Evolutionary conservation across 805 yeast genomes (phyloP), one percentile per base, ranked within the genome.

Genomic region (Zygoascus flipseniorum): DNA sequence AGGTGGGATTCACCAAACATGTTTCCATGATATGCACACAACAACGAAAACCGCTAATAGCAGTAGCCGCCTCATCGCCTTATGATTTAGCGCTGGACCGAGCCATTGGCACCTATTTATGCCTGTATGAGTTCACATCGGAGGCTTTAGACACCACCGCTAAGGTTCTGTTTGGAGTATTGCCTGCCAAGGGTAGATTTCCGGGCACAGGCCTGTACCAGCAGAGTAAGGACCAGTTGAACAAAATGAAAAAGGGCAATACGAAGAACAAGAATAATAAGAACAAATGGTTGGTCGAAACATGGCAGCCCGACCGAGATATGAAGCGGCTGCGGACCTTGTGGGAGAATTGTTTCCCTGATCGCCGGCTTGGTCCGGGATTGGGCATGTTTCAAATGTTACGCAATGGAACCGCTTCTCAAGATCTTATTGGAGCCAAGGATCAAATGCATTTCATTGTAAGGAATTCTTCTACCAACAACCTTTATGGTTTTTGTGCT

Each of bases 21-120:
- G 76, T 81, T 8, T 70, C 79, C 2, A 71, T 78, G 18, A 67
- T 80, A 14, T 81, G 86, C 62, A 78, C 80, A 9, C 66, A 20
- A 70, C 71, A 56, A 53, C 70, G 58, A 28, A 80, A 79, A 58
- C 85, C 84, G 4, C 67, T 81, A 60, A 71, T 81, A 11, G 73
- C 80, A 2, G 72, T 80, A n/a, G 82, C 85, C 3, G 81, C 83
- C 0, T 76, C 80, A 54, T 76, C 82, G 4, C 86, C 86, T 1
- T 80, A 79, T 59, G 86, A 82, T 60, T 77, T 81, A 60, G 76
- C 78, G 48, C 76, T 79, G 53, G 79, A 79, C 53, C 75, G 75
- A 48, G 73, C 74, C 44, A 75, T 80, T 31, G 74, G 80, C 48
- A 75, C 81, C 1, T 81, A 81, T 61, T 65, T 81, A 47, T 81